Evolutionary conservation across 2,329 filamentous ascomycete genomes (phyloP), one percentile per base, ranked within the genome.

Genomic region (Fusarium luffae): DNA sequence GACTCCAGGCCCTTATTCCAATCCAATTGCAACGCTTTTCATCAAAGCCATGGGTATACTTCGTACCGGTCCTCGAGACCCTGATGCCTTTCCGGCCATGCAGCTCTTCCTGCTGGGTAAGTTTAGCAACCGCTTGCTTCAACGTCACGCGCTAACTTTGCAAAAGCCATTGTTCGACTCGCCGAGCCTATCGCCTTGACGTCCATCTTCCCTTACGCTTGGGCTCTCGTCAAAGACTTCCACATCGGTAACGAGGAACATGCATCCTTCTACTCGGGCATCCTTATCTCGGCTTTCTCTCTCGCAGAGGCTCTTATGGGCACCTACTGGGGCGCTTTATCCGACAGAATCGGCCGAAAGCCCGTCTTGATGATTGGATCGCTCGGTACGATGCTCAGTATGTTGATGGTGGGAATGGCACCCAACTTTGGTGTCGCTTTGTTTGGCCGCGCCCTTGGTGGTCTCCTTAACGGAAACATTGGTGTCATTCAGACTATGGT

Each of bases 401-500:
- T 97, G 81, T 78, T 97, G 57, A 85, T 95, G 74, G 92, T 97
- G 11, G 94, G 94, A 30, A 89, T 97, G 74, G 89, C 94, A 10
- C 85, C 87, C 54, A 97, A 92, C 78, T 93, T 97, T 71, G 95
- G 93, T 91, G 80, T 95, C 61, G 94, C 94, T 18, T 83, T 98
- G 46, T 76, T 88, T 30, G 94, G 93, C 16, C 86, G 94, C 74
- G 88, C 90, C 46, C 77, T 96, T 16, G 94, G 93, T 43, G 94
- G 94, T 23, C 84, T 94, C 14, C 84, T 98, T 58, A 97, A 97
- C 79, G 94, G 94, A 63, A 97, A 97, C 76, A 93, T 97, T 72
- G 94, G 92, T 28, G 92, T 96, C 37, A 93, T 96, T 70, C 92
- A 97, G 79, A 97, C 93, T 19, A 97, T 97, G 92, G 94, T 97